phyloP scores from a whole-genome alignment of 345 rosid species.

The Salix udensis region DNA sequence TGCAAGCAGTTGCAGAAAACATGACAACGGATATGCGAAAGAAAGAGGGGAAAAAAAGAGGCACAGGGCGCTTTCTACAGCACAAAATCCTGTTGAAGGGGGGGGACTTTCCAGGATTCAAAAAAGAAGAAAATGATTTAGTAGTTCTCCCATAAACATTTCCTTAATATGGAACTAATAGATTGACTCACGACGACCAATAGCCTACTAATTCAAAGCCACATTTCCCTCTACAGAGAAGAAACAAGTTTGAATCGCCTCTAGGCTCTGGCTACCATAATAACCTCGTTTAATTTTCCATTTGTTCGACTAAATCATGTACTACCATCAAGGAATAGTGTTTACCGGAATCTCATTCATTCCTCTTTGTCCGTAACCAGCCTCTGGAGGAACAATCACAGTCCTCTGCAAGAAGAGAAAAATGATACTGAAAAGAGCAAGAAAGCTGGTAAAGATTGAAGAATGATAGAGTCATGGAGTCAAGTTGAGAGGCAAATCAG shows the following conservation, averaged over 20 bases:
- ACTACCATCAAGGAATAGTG: neutral
- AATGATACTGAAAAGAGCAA: neutral
- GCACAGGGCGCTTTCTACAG: neutral
- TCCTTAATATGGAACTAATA: neutral
- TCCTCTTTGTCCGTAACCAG: slow-evolving; percentile 76
- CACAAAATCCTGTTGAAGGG: neutral
- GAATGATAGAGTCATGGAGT: neutral
- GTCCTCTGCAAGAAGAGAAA: slow-evolving; percentile 53
- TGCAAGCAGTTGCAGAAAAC: neutral
- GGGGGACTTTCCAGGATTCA: neutral
- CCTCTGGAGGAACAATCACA: slow-evolving; percentile 79
- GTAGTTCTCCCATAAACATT: neutral
- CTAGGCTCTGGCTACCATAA: too few species aligned
- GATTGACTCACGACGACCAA: neutral
- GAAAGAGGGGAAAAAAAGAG: neutral
- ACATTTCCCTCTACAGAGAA: too few species aligned
- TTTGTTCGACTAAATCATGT: too few species aligned
- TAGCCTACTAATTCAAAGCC: neutral
- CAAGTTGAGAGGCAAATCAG: neutral
- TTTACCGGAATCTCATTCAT: slow-evolving; percentile 89
- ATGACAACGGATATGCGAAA: neutral
- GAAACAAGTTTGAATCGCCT: too few species aligned
- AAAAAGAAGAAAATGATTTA: neutral
- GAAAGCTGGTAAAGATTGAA: neutral
- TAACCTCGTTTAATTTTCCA: too few species aligned